Conservation (phyloP, 371 early-diverging fungal genomes). For the Ordospora pajunii region DNA sequence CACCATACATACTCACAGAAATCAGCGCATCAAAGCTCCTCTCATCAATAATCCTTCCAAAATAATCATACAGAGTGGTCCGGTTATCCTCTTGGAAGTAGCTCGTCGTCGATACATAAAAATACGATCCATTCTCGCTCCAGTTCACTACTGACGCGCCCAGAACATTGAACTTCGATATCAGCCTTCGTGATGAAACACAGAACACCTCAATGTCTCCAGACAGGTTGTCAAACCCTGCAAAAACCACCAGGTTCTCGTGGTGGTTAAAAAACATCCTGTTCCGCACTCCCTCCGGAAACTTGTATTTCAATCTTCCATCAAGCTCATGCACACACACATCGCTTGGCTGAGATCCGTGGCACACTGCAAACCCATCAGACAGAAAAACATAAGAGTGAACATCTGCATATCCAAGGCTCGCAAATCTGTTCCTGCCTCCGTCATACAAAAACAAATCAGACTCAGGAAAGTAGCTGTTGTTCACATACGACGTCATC, state of each 20-base stretch:
- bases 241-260: slow-evolving; percentile 47
- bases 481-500: slow-evolving; percentile 47
- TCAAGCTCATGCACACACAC: slow-evolving; percentile 36
- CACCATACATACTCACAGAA: slow-evolving; percentile 33
- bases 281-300: slow-evolving; percentile 53
- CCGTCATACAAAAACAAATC: slow-evolving; percentile 44
- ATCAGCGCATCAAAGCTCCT: slow-evolving; percentile 43
- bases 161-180: slow-evolving; percentile 45
- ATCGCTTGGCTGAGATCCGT: slow-evolving; percentile 56
- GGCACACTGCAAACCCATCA: slow-evolving; percentile 53
- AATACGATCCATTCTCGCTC: slow-evolving; percentile 55
- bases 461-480: slow-evolving; percentile 57
- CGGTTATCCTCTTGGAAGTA: slow-evolving; percentile 60
- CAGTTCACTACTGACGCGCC: slow-evolving; percentile 59
- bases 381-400: slow-evolving; percentile 42
- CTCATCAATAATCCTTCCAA: slow-evolving; percentile 51
- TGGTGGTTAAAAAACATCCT: slow-evolving; percentile 52
- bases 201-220: slow-evolving; percentile 57
- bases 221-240: slow-evolving; percentile 60
- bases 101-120: slow-evolving; percentile 55
- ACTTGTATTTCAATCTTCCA: slow-evolving; percentile 36
- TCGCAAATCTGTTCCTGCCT: background rate
- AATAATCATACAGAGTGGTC: slow-evolving; percentile 59
- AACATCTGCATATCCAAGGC: slow-evolving; percentile 23
- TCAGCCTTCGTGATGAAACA: slow-evolving; percentile 5